Conservation (phyloP, 805 yeast genomes). For the Candida bentonensis region DNA sequence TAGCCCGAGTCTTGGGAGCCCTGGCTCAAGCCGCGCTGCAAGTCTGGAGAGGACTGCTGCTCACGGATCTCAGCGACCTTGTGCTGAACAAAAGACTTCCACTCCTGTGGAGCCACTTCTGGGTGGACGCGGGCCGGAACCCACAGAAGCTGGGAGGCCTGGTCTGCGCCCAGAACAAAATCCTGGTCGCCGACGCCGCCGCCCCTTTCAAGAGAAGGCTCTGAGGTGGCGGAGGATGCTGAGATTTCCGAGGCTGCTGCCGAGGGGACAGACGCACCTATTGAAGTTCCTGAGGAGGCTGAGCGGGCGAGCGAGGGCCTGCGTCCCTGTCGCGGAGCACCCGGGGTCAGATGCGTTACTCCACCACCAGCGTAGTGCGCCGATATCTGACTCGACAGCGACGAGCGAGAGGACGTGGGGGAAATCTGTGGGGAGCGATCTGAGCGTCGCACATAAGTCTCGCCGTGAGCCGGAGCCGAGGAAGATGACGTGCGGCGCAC, state of each 20-base stretch:
- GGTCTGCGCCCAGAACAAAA: slow-evolving; percentile 7
- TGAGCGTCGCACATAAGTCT: neutral
- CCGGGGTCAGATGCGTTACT: too few relatives aligned
- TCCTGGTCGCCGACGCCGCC: slow-evolving; percentile 2
- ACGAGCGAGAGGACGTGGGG: neutral
- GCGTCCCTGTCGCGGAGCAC: too few relatives aligned
- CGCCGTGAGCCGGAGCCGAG: neutral
- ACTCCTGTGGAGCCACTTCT: slow-evolving; percentile 81
- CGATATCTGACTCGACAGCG: too few relatives aligned
- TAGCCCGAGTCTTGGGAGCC: slow-evolving; percentile 3
- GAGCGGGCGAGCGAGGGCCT: too few relatives aligned
- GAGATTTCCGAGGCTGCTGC: too few relatives aligned
- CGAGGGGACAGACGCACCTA: too few relatives aligned
- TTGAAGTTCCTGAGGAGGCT: too few relatives aligned
- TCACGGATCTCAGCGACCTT: slow-evolving; percentile 23
- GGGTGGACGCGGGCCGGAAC: slow-evolving; percentile 95
- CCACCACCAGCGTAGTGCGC: too few relatives aligned
- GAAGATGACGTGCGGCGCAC: neutral
- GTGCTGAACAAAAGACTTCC: slow-evolving; percentile 27
- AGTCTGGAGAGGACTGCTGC: slow-evolving; percentile 3
- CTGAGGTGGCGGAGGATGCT: slow-evolving; percentile 1
- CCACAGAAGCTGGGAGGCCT: slow-evolving; percentile 48
- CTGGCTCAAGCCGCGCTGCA: slow-evolving; percentile 7
- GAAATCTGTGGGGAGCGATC: neutral
- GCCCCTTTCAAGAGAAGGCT: slow-evolving; percentile 1